Base-by-base conservation (phyloP, 2,329 filamentous ascomycete species). In the Coniochaeta ligniaria region DNA sequence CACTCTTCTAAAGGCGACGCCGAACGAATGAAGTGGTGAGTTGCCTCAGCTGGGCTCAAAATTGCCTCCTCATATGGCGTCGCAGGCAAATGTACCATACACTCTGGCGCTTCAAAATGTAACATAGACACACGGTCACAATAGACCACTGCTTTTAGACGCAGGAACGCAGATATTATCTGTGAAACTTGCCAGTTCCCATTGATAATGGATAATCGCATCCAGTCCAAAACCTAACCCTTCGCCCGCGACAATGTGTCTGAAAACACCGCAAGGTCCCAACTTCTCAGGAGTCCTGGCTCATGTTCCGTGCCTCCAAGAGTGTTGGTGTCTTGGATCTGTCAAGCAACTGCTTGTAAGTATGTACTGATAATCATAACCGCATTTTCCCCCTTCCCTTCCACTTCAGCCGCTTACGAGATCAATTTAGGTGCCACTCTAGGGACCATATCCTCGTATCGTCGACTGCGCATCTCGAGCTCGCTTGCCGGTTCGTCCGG, bases 391-490 rank as follows among this genome's bases (percentile, higher is more conserved):
- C 17, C 24, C n/a, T 20, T 43, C 36, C 59, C 2, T 38, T 28
- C 36, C 3, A 11, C 52, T 41, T 22, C 28, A 38, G 54, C 6
- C 31, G 45, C 43, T 64, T 62, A 70, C 6, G 74, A 70, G 69
- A 75, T 73, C 20, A 68, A 66, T 60, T 76, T 73, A 12, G 83
- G 83, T 55, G 78, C 75, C 62, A 78, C 74, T 52, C 81, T 74
- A 31, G 81, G 81, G 24, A 81, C 66, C 81, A 84, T 82, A 63
- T 85, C 83, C 69, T 85, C 83, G 64, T 85, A 85, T 47, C 81
- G 76, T 62, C 79, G 76, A 3, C 80, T 77, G 62, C 78, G 78
- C 67, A 79, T 73, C 64, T 85, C 81, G 50, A 84, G 73, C 55
- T 81, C 80, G 17, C 71, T 68, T 55, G 73, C 70, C 12, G 74